phyloP scores from a whole-genome alignment of 1,139 yeast species.

The Diutina pseudorugosa region DNA sequence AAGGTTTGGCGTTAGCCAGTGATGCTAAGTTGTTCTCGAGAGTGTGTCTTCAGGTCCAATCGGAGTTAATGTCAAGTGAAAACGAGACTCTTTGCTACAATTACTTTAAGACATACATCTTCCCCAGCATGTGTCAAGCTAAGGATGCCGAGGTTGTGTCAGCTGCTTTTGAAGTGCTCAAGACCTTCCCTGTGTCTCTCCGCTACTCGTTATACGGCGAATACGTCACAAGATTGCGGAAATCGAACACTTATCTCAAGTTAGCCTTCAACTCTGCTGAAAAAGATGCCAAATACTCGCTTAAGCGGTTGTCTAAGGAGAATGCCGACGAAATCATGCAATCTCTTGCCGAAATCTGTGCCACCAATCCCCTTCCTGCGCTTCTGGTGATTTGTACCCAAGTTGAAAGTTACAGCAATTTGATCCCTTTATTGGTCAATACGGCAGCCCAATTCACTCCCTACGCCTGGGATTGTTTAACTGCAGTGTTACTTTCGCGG shows the following conservation, averaged over 20 bases:
- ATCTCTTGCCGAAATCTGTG: constrained; percentile 63
- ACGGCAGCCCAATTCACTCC: constrained; percentile 69
- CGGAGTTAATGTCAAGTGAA: neutral
- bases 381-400: constrained; percentile 52
- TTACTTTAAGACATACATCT: constrained; percentile 51
- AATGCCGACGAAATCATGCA: constrained; percentile 72
- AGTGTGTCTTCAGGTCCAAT: neutral
- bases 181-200: constrained; percentile 43
- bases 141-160: constrained; percentile 27
- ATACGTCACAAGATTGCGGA: constrained; percentile 44
- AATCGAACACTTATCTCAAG: constrained; percentile 46
- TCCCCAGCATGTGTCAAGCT: constrained; percentile 46
- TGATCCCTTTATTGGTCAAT: constrained; percentile 66
- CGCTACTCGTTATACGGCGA: constrained; percentile 83
- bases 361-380: constrained; percentile 74
- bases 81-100: constrained; percentile 37
- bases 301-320: constrained; percentile 81
- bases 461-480: constrained; percentile 79
- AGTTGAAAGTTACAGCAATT: constrained; percentile 86
- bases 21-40: neutral
- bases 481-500: constrained; percentile 61
- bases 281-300: constrained; percentile 66
- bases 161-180: constrained; percentile 45
- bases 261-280: constrained; percentile 61
- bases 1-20: neutral